Evolutionary conservation across 2,329 filamentous ascomycete species (phyloP), one percentile per base, ranked within the genome.

Genomic region (Fusarium brachygibbosum): DNA sequence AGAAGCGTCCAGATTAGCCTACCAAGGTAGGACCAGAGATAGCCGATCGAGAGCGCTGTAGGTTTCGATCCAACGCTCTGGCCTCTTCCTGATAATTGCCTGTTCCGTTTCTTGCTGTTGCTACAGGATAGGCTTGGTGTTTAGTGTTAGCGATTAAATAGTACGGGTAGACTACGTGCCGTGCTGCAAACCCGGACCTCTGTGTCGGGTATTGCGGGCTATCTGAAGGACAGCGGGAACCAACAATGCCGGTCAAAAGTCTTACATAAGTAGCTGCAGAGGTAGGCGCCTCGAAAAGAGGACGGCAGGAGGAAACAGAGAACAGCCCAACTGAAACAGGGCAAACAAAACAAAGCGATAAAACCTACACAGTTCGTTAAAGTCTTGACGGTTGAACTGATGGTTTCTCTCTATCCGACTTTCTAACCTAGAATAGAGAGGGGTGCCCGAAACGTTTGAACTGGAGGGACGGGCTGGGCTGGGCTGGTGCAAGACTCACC

Each of bases 381-480:
- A 38, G 48, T 21, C 46, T 50, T 25, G 23, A 60, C 59, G 28
- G 65, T 66, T 66, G 65, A 66, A 58, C 37, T 37, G 48, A 50
- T 59, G 31, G 53, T 52, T 50, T 38, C 44, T 48, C 35, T 50
- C 38, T 41, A 23, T 40, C n/a, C 16, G 28, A 48, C 40, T 59
- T 28, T 32, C 50, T 69, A 61, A 46, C 59, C 65, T 14, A 45
- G 35, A 64, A 49, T 41, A 55, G 53, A 58, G 29, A 60, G 65
- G 65, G 65, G 59, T 69, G 65, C 19, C 25, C 16, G 55, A 29
- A 35, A 31, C 25, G 28, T 13, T 41, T 35, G 12, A 38, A 28
- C 17, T 13, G 25, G 45, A 21, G 34, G 50, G 51, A 64, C 34
- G 64, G 52, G 57, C 51, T 63, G 58, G 23, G 23, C 23, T 25